These are phyloP conservation scores for Neoboletus subvelutipes DNA, from an alignment of 768 basidiomycete species.

Conservation along the genomic window DNA sequence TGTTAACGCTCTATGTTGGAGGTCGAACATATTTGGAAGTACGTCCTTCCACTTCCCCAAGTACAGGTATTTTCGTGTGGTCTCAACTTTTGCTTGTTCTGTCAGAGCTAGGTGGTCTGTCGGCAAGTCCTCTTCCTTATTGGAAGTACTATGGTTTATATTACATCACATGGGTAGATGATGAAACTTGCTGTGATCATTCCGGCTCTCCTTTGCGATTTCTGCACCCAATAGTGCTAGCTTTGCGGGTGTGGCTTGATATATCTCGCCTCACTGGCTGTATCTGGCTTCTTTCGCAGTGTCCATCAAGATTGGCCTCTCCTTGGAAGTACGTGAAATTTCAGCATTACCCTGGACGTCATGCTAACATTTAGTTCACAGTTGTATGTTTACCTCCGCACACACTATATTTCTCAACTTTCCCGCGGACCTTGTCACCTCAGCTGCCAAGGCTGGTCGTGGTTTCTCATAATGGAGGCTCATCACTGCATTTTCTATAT, in stretches of 20 bases:
- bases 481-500: no score
- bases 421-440: neutral
- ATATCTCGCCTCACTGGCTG: neutral
- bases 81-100: no score
- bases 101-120: no score
- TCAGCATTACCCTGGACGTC: no score
- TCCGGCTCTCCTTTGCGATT: neutral
- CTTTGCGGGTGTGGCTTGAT: neutral
- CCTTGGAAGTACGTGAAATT: neutral
- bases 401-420: no score
- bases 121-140: conserved; percentile 3
- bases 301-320: neutral
- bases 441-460: neutral
- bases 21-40: no score
- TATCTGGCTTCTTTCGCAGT: neutral
- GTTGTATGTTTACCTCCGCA: no score
- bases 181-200: neutral
- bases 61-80: no score
- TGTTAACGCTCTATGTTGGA: no score
- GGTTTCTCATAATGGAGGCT: neutral
- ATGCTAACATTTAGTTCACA: no score
- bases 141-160: conserved; percentile 4
- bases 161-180: neutral
- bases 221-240: no score
- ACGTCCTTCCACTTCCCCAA: no score